A percentile compares a stretch with the other conserved stretches of the same genome.
phyloP scores from a whole-genome alignment of 2,329 filamentous ascomycete species.

The Hymenoscyphus fructigenus region DNA sequence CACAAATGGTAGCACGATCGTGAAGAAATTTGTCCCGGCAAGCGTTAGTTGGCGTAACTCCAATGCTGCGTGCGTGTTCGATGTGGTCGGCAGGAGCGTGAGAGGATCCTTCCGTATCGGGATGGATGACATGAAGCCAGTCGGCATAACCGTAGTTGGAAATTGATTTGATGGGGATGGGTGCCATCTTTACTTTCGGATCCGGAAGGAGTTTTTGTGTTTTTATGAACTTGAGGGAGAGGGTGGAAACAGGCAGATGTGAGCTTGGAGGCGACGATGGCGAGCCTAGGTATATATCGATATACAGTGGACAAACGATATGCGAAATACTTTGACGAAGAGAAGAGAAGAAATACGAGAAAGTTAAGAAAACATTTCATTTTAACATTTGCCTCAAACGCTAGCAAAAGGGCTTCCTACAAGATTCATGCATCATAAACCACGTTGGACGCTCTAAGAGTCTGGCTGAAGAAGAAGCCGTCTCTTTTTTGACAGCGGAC shows the following conservation, averaged over 20 bases:
- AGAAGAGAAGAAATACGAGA: too few relatives aligned
- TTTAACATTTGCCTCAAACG: too few relatives aligned
- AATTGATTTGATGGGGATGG: neutral
- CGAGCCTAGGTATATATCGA: too few relatives aligned
- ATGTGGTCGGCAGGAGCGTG: neutral
- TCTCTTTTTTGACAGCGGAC: neutral
- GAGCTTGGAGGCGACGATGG: too few relatives aligned
- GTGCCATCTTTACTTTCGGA: neutral
- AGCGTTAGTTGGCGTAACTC: neutral
- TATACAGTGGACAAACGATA: too few relatives aligned
- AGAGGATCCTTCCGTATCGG: neutral
- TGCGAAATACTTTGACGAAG: too few relatives aligned
- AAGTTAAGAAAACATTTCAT: too few relatives aligned
- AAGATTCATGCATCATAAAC: neutral
- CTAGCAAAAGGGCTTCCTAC: too few relatives aligned
- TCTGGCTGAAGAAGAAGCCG: neutral
- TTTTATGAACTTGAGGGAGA: neutral
- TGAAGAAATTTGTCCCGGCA: neutral
- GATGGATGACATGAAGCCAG: neutral
- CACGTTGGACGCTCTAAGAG: neutral
- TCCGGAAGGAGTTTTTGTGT: neutral
- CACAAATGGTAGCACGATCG: neutral
- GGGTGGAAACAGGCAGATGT: neutral
- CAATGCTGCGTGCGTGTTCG: neutral
- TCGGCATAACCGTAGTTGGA: neutral